These are phyloP conservation scores for Austroboletus eburneus DNA, from an alignment of 768 basidiomycete genomes.

Conservation along the genomic window DNA sequence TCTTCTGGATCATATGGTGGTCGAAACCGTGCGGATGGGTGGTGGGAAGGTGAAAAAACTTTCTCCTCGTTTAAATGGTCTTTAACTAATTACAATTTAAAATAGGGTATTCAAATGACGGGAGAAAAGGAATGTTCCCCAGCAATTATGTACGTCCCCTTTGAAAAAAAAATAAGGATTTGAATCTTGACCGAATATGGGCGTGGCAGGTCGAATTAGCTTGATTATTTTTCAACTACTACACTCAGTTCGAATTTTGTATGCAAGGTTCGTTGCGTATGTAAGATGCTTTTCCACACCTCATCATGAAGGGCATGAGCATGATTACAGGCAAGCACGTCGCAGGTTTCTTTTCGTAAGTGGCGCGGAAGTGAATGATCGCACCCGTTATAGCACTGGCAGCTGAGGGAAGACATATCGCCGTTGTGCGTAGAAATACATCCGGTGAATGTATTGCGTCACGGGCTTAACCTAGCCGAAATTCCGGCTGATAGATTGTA, in stretches of 20 bases:
- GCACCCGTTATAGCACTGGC: slow-evolving; percentile 12
- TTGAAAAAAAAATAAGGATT: slow-evolving; percentile 7
- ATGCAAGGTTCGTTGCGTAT: slow-evolving; percentile 20
- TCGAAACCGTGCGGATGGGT: slow-evolving; percentile 67
- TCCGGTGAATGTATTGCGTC: slow-evolving; percentile 26
- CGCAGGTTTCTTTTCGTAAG: slow-evolving; percentile 25
- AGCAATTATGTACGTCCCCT: slow-evolving; percentile 73
- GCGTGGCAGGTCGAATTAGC: slow-evolving; percentile 45
- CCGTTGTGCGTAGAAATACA: slow-evolving; percentile 13
- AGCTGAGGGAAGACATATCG: slow-evolving; percentile 14
- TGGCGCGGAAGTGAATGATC: slow-evolving; percentile 29
- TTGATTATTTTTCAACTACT: slow-evolving; percentile 23
- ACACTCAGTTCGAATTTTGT: not conserved
- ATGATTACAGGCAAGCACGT: slow-evolving; percentile 18
- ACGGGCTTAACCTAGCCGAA: slow-evolving; percentile 16
- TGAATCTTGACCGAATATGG: slow-evolving; percentile 23
- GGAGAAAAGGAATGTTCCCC: slow-evolving; percentile 78
- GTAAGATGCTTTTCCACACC: slow-evolving; percentile 21
- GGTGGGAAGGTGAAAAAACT: slow-evolving; percentile 73
- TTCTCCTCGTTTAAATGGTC: slow-evolving; percentile 16
- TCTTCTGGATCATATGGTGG: slow-evolving; percentile 60
- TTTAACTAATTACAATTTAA: slow-evolving; percentile 25
- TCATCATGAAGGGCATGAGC: slow-evolving; percentile 14
- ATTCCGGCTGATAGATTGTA: slow-evolving; percentile 3
- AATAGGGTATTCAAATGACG: slow-evolving; percentile 54